Base-by-base conservation (phyloP, 768 basidiomycete species). In the Boletellus ananas region DNA sequence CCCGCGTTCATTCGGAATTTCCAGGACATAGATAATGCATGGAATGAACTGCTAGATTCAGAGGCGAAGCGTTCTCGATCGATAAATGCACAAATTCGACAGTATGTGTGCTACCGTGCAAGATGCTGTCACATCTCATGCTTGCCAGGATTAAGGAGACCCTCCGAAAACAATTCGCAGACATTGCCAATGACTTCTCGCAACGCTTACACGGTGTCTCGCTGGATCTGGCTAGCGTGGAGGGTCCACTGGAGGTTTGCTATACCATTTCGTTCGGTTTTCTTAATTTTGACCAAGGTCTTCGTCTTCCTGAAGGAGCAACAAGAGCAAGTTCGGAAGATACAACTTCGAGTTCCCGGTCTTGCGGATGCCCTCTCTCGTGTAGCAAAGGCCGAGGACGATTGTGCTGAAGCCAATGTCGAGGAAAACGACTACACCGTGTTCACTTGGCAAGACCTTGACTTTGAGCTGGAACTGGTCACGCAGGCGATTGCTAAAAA, bases 371-470 rank as follows among this genome's bases (percentile, higher is more conserved):
- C 75, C 0, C 66, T 91, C 29, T 69, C 67, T 12, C 63, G 74
- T 13, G 83, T 95, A 10, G 73, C 72, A 0, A 72, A 66, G 0
- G 85, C 84, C 1, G 91, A 97, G 58, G 74, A 76, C 1, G 87
- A 86, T 46, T 96, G 94, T 68, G 70, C 70, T 4, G 80, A 82
- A 7, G 94, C 94, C 10, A 96, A 98, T 53, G 87, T 97, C 6
- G 95, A 98, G 61, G 94, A 96, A 68, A 97, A 96, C 63, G 95
- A 98, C 64, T 90, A 94, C 65, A 95, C 93, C 0, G 82, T 95
- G 3, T 87, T 94, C 61, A 90, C 89, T 4, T 83, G 77, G 55
- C 87, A 91, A 67, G 94, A 97, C 66, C 76, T 96, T 36, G 84
- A 85, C 50, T 96, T 94, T 56, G 94, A 98, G 69, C 75, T 94